Conservation (phyloP, 768 basidiomycete species). For the Podaxis sp. region DNA sequence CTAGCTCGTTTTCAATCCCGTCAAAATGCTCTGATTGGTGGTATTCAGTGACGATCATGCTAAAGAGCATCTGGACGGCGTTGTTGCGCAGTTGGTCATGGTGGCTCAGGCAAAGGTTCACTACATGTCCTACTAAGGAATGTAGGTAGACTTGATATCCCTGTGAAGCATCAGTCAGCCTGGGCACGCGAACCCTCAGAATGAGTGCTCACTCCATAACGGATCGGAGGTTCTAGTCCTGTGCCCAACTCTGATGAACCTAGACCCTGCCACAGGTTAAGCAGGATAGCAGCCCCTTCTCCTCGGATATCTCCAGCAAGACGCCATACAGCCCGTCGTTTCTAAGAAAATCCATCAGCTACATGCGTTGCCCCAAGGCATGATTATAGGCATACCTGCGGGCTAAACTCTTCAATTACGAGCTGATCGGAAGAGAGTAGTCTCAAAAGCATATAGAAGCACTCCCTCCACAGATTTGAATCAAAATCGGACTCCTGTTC, state of each 20-base stretch:
- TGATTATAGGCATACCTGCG: conserved; percentile 59
- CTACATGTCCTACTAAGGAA: conserved; percentile 83
- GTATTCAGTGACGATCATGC: conserved; percentile 94
- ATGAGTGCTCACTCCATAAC: conserved; percentile 61
- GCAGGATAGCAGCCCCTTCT: conserved; percentile 79
- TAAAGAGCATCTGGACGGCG: conserved; percentile 90
- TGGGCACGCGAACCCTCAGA: too few relatives aligned
- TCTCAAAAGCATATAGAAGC: conserved; percentile 79
- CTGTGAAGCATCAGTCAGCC: conserved; percentile 34
- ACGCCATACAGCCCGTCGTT: conserved; percentile 93
- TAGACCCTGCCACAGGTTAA: conserved; percentile 83
- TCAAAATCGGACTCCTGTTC: conserved; percentile 70
- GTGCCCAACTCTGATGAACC: conserved; percentile 69
- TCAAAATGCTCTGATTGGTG: conserved; percentile 83
- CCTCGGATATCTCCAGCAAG: conserved; percentile 95
- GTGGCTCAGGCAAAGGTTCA: conserved; percentile 91
- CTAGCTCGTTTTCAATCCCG: conserved; percentile 88
- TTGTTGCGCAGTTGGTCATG: conserved; percentile 90
- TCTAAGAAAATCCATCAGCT: conserved; percentile 44
- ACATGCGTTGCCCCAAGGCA: not conserved
- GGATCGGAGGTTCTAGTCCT: conserved; percentile 51
- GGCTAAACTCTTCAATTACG: conserved; percentile 92
- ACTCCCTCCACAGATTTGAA: conserved; percentile 75
- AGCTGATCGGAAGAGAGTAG: conserved; percentile 88
- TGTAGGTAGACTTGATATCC: conserved; percentile 85